These are phyloP conservation scores for Solanum bulbocastanum DNA, from an alignment of 257 asterid species.

Conservation along the genomic window DNA sequence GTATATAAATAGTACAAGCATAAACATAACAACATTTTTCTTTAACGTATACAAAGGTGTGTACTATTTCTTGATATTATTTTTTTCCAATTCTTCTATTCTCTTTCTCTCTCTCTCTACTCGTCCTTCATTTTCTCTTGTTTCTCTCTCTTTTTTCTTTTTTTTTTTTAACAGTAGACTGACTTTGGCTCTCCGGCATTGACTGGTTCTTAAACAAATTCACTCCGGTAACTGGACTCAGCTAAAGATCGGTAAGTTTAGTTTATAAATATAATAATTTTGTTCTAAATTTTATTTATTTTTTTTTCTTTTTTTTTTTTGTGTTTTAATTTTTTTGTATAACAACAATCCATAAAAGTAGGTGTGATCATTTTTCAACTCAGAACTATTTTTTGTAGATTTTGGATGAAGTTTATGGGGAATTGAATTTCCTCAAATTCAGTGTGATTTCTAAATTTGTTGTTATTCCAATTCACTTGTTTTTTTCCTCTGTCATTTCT, in stretches of 20 bases:
- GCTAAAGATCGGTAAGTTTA: slow-evolving; percentile 47
- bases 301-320: too few species aligned
- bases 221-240: slow-evolving; percentile 24
- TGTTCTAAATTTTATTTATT: not conserved
- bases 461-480: slow-evolving; percentile 2
- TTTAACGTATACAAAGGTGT: slow-evolving; percentile 8
- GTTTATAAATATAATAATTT: slow-evolving; percentile 10
- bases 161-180: slow-evolving; percentile 25
- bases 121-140: slow-evolving; percentile 5
- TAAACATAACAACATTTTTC: slow-evolving; percentile 16
- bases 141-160: slow-evolving; percentile 11
- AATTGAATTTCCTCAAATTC: slow-evolving; percentile 28
- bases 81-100: not conserved
- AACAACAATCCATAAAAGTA: slow-evolving; percentile 14
- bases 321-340: not conserved
- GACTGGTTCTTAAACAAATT: slow-evolving; percentile 24
- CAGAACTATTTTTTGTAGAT: not conserved
- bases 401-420: slow-evolving; percentile 24
- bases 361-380: slow-evolving; percentile 25
- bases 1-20: slow-evolving; percentile 12
- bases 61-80: not conserved
- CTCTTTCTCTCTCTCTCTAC: slow-evolving; percentile 12
- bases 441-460: slow-evolving; percentile 19
- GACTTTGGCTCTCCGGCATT: slow-evolving; percentile 59
- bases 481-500: not conserved